Conservation (phyloP, 345 rosid genomes). For the Salix arbutifolia region DNA sequence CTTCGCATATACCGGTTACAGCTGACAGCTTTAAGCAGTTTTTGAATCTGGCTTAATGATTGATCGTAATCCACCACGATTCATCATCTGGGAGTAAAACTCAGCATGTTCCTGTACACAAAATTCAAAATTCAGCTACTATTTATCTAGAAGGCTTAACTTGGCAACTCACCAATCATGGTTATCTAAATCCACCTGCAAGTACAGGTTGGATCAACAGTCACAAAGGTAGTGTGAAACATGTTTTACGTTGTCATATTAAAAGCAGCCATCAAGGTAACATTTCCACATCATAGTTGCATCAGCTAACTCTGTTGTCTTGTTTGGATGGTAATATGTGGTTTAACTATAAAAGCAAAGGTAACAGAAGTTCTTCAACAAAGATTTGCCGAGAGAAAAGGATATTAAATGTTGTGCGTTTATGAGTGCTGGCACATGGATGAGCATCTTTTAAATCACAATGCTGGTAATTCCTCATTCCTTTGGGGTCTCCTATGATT, state of each 20-base stretch:
- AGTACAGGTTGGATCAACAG: background rate
- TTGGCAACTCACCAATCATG: background rate
- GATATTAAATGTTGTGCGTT: background rate
- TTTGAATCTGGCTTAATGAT: conserved; percentile 27
- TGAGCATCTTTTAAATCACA: background rate
- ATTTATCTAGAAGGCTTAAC: background rate
- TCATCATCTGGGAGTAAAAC: conserved; percentile 33
- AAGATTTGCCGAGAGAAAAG: background rate
- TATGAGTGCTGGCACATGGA: background rate
- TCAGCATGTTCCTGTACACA: conserved; percentile 30
- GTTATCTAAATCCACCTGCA: background rate
- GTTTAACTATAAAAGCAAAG: background rate
- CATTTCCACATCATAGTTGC: background rate
- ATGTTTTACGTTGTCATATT: no score
- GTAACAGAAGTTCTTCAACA: background rate
- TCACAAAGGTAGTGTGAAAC: background rate
- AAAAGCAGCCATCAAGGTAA: background rate
- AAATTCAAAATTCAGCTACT: background rate
- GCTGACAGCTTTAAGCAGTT: background rate
- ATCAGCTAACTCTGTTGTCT: background rate
- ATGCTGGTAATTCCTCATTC: background rate
- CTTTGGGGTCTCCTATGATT: background rate
- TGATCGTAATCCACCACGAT: conserved; percentile 30
- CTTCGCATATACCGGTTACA: background rate
- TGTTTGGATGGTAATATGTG: background rate